These are phyloP conservation scores for Tolypocladium endophyticum DNA, from an alignment of 2,329 filamentous ascomycete genomes.

Conservation along the genomic window DNA sequence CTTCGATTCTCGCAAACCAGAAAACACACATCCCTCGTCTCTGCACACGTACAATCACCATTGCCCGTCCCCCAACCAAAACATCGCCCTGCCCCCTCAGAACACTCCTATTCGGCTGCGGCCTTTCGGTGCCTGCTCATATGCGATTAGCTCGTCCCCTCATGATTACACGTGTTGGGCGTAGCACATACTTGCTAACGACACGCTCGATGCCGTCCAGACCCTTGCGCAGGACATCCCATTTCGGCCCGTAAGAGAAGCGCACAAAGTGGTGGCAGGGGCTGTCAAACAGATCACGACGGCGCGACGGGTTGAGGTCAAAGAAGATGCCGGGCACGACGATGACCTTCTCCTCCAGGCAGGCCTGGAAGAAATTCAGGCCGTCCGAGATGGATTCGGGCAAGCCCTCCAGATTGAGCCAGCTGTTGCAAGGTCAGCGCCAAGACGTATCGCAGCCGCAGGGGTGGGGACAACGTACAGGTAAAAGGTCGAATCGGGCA, in stretches of 20 bases:
- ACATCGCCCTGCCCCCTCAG: not conserved
- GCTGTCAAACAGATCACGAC: conserved; percentile 85
- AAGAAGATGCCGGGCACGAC: conserved; percentile 98
- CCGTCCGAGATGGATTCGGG: conserved; percentile 82
- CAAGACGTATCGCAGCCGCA: not conserved
- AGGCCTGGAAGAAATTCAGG: conserved; percentile 93
- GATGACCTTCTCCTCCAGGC: conserved; percentile 87
- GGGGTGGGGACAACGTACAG: conserved; percentile 45
- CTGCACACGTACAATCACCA: not conserved
- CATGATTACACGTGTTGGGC: not conserved
- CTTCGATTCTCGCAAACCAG: not conserved
- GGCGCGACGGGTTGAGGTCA: conserved; percentile 81
- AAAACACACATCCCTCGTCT: not conserved
- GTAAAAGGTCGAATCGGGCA: conserved; percentile 91
- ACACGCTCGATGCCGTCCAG: conserved; percentile 79
- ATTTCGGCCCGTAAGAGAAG: conserved; percentile 72
- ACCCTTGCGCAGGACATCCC: conserved; percentile 68
- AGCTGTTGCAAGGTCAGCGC: conserved; percentile 16
- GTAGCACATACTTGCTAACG: conserved; percentile 51
- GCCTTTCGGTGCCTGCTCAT: conserved; percentile 11
- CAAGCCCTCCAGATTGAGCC: conserved; percentile 54
- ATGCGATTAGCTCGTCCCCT: conserved; percentile 1
- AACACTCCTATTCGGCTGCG: not conserved
- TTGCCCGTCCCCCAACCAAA: not conserved
- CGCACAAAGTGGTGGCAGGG: conserved; percentile 90